These are phyloP conservation scores for Obba rivulosa DNA, from an alignment of 768 basidiomycete genomes.

Conservation along the genomic window DNA sequence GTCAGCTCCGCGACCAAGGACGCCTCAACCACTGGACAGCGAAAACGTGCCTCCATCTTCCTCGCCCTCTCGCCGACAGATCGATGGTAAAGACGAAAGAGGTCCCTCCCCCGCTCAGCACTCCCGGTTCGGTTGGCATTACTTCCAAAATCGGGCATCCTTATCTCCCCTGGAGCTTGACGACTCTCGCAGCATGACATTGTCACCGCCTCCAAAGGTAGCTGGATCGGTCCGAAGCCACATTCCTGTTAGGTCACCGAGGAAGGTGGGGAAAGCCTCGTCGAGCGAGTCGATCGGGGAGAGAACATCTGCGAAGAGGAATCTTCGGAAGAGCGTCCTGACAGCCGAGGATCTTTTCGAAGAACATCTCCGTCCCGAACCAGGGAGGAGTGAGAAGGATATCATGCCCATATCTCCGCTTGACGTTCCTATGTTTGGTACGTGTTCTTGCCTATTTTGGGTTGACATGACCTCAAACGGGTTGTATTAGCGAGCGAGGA, in stretches of 20 bases:
- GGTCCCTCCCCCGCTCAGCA: neutral
- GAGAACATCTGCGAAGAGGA: conserved; percentile 8
- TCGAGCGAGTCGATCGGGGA: conserved; percentile 11
- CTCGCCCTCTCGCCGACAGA: conserved; percentile 17
- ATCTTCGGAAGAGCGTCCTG: conserved; percentile 20
- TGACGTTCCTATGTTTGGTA: neutral
- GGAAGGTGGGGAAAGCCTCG: conserved; percentile 21
- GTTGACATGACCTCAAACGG: too few relatives aligned
- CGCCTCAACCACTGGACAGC: conserved; percentile 3
- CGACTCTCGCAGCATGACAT: neutral
- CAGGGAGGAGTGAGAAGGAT: conserved; percentile 10
- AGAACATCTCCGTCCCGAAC: conserved; percentile 8
- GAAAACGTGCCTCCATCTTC: conserved; percentile 8
- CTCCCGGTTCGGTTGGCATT: conserved; percentile 35
- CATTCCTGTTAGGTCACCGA: conserved; percentile 40
- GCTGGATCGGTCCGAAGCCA: conserved; percentile 25
- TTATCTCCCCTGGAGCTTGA: conserved; percentile 39
- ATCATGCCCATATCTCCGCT: conserved; percentile 4
- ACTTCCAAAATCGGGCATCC: conserved; percentile 25
- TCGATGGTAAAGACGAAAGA: too few relatives aligned
- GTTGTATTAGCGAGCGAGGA: conserved; percentile 32
- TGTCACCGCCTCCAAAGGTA: too few relatives aligned
- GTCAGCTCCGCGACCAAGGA: conserved; percentile 7
- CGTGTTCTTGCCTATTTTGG: conserved; percentile 2
- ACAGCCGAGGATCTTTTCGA: too few relatives aligned